A percentile compares a stretch with the other conserved stretches of the same genome.
phyloP scores from a whole-genome alignment of 805 yeast genomes.

The Pachysolen tannophilus region DNA sequence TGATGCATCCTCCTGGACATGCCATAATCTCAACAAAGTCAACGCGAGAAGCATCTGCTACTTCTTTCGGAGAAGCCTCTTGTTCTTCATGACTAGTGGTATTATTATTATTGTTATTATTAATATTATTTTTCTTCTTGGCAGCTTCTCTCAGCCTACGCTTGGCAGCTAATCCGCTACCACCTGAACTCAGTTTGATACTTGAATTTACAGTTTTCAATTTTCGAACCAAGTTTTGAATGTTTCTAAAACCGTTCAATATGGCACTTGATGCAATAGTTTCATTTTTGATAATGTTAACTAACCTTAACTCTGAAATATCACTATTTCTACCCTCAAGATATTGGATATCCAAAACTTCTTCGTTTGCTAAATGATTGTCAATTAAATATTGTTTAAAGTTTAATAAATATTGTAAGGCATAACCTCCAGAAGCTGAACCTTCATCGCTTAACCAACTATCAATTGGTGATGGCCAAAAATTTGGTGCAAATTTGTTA shows the following conservation, averaged over 20 bases:
- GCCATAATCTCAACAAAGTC: constrained; percentile 96
- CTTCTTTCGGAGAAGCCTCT: no score
- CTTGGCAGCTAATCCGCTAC: constrained; percentile 8
- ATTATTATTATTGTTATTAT: constrained; percentile 8
- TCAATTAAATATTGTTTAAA: constrained; percentile 19
- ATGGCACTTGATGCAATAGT: constrained; percentile 52
- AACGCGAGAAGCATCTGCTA: constrained; percentile 56
- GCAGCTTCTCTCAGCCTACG: constrained; percentile 31
- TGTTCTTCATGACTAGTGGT: constrained; percentile 9
- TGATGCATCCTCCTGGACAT: constrained; percentile 95
- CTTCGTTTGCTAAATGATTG: constrained; percentile 13
- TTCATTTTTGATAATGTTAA: constrained; percentile 24
- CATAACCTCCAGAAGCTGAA: constrained; percentile 85
- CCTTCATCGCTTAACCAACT: constrained; percentile 76
- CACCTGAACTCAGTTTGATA: constrained; percentile 10
- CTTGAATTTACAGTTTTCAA: constrained; percentile 37
- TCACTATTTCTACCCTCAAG: constrained; percentile 71
- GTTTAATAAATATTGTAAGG: constrained; percentile 53
- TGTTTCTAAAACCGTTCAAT: constrained; percentile 88
- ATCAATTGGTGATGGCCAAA: constrained; percentile 52
- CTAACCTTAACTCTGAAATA: constrained; percentile 57
- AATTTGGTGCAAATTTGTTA: constrained; percentile 37
- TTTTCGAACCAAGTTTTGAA: constrained; percentile 86
- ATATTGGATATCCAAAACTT: constrained; percentile 21
- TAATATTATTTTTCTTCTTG: constrained; percentile 15